Evolutionary conservation across 148 eudicot species (phyloP).

Genomic region (Amaranthus cruentus): DNA sequence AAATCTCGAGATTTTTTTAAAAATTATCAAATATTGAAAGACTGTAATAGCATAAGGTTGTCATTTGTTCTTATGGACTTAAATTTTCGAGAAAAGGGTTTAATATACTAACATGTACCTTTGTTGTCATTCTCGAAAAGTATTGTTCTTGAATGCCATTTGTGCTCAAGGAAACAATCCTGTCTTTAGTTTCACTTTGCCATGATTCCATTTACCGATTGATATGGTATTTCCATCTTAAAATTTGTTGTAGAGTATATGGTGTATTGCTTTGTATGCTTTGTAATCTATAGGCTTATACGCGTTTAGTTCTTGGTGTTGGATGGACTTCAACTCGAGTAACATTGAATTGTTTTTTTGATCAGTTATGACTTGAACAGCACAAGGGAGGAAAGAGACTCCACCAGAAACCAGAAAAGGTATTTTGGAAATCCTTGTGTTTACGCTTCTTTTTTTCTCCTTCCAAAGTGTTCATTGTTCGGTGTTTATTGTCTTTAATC

Average conservation of each 20-base stretch:
- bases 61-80: neutral
- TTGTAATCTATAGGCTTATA: neutral
- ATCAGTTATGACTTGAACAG: constrained; percentile 77
- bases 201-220: constrained; percentile 2
- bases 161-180: neutral
- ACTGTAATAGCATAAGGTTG: neutral
- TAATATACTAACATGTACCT: neutral
- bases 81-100: neutral
- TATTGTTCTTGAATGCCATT: neutral
- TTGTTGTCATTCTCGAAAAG: neutral
- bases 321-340: neutral
- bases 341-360: neutral
- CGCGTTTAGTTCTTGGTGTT: neutral
- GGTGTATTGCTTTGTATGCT: neutral
- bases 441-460: neutral
- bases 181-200: neutral
- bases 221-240: neutral
- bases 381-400: constrained; percentile 74
- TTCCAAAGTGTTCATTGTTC: constrained; percentile 3
- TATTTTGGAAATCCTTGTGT: constrained; percentile 20
- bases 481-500: constrained; percentile 16
- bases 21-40: neutral
- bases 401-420: constrained; percentile 59
- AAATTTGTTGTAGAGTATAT: neutral
- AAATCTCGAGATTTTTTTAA: neutral